phyloP scores from a whole-genome alignment of 768 basidiomycete genomes.

The Agaricus subrufescens region DNA sequence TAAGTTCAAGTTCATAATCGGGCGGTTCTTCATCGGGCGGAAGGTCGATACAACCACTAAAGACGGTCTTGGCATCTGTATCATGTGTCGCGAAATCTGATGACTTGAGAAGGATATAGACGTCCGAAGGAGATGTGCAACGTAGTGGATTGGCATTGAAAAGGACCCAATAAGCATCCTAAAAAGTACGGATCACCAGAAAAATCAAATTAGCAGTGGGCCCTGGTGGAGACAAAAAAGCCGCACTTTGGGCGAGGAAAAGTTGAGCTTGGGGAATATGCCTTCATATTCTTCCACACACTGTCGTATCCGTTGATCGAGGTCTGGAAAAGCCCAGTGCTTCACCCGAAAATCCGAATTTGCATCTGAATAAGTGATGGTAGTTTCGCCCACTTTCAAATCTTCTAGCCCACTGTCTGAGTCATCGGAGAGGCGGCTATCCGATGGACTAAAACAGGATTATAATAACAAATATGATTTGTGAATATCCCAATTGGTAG shows the following conservation, averaged over 20 bases:
- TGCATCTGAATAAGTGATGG: slow-evolving; percentile 38
- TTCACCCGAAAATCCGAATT: slow-evolving; percentile 11
- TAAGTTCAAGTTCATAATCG: slow-evolving; percentile 70
- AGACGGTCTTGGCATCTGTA: slow-evolving; percentile 53
- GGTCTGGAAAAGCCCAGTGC: slow-evolving; percentile 55
- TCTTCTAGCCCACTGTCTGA: slow-evolving; percentile 21
- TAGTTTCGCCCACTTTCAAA: slow-evolving; percentile 21
- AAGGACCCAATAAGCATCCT: slow-evolving; percentile 93
- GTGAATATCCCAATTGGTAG: not conserved
- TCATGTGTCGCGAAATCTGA: slow-evolving; percentile 89
- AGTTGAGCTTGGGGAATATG: slow-evolving; percentile 95
- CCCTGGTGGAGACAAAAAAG: not conserved
- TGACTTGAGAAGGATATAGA: slow-evolving; percentile 89
- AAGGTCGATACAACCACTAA: slow-evolving; percentile 51
- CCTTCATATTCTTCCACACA: slow-evolving; percentile 68
- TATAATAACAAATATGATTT: not conserved
- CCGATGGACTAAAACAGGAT: slow-evolving; percentile 34
- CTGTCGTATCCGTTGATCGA: slow-evolving; percentile 69
- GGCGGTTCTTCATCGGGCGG: slow-evolving; percentile 8
- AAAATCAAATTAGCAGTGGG: not conserved
- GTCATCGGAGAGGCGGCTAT: slow-evolving; percentile 58
- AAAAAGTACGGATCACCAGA: not conserved
- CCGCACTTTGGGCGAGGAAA: slow-evolving; percentile 83
- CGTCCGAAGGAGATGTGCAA: slow-evolving; percentile 84
- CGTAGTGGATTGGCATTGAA: slow-evolving; percentile 80